Evolutionary conservation across 768 basidiomycete species (phyloP).

Genomic region (Mycena maculata): DNA sequence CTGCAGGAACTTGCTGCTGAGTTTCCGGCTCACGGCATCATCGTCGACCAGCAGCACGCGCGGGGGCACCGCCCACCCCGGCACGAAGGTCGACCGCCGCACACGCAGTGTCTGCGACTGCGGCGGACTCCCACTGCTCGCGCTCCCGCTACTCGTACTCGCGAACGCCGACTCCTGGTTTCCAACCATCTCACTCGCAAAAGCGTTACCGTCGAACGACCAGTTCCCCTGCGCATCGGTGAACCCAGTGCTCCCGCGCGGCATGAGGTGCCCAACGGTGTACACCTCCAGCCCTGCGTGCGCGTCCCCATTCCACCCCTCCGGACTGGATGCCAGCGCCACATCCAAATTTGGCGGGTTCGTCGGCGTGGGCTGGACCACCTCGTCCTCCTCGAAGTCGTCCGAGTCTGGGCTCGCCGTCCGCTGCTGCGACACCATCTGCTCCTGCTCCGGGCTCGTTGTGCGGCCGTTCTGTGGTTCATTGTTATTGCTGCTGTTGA

Average conservation of each 20-base stretch:
- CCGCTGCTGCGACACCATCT: neutral
- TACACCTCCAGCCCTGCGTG: conserved; percentile 84
- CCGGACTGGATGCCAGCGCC: conserved; percentile 34
- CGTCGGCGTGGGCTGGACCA: conserved; percentile 30
- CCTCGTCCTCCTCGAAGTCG: conserved; percentile 27
- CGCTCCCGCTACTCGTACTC: conserved; percentile 37
- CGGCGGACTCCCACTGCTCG: conserved; percentile 41
- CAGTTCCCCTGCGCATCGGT: conserved; percentile 67
- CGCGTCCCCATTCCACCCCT: conserved; percentile 38
- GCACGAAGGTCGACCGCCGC: conserved; percentile 83
- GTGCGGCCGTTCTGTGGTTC: neutral
- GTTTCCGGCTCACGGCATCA: conserved; percentile 88
- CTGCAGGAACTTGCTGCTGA: conserved; percentile 93
- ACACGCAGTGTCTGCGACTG: conserved; percentile 70
- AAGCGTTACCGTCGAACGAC: conserved; percentile 61
- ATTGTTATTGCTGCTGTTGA: conserved; percentile 20
- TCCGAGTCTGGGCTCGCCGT: conserved; percentile 27
- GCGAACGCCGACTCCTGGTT: conserved; percentile 35
- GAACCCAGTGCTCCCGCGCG: conserved; percentile 57
- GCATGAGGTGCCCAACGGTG: conserved; percentile 82
- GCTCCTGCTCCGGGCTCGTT: conserved; percentile 5
- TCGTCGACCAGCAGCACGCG: conserved; percentile 95
- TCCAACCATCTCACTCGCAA: conserved; percentile 43
- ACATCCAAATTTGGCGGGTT: conserved; percentile 41
- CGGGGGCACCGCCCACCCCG: conserved; percentile 92